Conservation (phyloP, 164 flowering plant species). For the Saururus chinensis region DNA sequence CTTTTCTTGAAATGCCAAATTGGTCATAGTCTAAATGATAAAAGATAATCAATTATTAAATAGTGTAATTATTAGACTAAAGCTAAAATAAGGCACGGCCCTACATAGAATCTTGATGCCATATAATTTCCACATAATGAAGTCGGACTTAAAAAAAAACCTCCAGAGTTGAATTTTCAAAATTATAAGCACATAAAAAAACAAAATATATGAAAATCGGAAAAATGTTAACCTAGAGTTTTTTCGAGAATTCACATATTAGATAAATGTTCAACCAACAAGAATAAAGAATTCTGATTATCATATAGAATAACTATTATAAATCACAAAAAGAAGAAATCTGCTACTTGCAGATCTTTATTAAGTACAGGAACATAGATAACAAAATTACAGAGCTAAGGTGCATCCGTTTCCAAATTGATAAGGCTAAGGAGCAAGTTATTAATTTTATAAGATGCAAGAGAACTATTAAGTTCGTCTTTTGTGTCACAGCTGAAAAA, state of each 20-base stretch:
- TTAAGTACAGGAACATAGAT: too few species aligned
- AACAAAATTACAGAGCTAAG: too few species aligned
- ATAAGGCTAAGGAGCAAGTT: too few species aligned
- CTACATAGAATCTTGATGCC: too few species aligned
- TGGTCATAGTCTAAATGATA: constrained; percentile 56
- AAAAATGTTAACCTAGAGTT: too few species aligned
- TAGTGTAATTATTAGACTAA: not conserved
- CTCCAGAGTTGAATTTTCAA: not conserved
- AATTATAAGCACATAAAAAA: too few species aligned
- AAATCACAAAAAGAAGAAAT: not conserved
- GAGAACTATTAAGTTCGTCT: too few species aligned
- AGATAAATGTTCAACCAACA: not conserved
- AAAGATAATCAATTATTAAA: not conserved
- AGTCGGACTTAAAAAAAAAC: not conserved
- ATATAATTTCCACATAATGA: too few species aligned
- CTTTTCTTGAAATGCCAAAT: constrained; percentile 90
- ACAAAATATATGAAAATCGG: not conserved
- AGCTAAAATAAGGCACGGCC: not conserved
- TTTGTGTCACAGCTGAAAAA: too few species aligned
- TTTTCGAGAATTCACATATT: not conserved
- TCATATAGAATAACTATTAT: not conserved
- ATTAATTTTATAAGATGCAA: too few species aligned
- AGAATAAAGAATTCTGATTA: too few species aligned
- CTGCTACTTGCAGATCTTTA: not conserved
- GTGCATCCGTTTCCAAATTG: too few species aligned